phyloP scores from a whole-genome alignment of 148 eudicot species.

The Camellia lanceoleosa region DNA sequence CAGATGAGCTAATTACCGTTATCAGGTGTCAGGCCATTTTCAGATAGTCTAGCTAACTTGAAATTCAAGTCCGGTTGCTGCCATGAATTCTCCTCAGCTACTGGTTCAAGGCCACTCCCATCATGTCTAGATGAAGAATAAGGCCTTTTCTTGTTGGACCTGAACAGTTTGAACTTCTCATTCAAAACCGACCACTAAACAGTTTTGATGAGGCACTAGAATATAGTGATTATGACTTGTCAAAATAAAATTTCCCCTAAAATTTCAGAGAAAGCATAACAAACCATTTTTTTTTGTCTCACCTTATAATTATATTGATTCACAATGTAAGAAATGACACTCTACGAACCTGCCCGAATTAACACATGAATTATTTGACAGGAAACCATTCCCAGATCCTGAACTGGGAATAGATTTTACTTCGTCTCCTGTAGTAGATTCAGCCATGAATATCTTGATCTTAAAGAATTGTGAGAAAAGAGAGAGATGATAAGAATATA shows the following conservation, averaged over 20 bases:
- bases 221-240: background rate
- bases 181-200: background rate
- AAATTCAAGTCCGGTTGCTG: constrained; percentile 38
- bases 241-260: background rate
- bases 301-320: background rate
- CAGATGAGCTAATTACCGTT: constrained; percentile 42
- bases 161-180: constrained; percentile 20
- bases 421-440: constrained; percentile 38
- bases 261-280: background rate
- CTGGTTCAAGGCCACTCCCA: constrained; percentile 56
- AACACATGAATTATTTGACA: constrained; percentile 49
- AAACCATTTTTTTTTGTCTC: background rate
- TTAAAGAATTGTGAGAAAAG: background rate
- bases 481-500: background rate
- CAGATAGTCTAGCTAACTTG: constrained; percentile 48
- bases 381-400: constrained; percentile 48
- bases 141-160: constrained; percentile 65
- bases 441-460: background rate
- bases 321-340: background rate
- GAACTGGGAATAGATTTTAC: constrained; percentile 56
- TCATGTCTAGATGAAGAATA: constrained; percentile 51
- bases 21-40: constrained; percentile 48
- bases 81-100: constrained; percentile 67
- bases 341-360: constrained; percentile 61
- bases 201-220: background rate